Evolutionary conservation across 176 grass and related monocot genomes (phyloP), one percentile per base, ranked within the genome.

Genomic region (Cenchrus fungigraminus): DNA sequence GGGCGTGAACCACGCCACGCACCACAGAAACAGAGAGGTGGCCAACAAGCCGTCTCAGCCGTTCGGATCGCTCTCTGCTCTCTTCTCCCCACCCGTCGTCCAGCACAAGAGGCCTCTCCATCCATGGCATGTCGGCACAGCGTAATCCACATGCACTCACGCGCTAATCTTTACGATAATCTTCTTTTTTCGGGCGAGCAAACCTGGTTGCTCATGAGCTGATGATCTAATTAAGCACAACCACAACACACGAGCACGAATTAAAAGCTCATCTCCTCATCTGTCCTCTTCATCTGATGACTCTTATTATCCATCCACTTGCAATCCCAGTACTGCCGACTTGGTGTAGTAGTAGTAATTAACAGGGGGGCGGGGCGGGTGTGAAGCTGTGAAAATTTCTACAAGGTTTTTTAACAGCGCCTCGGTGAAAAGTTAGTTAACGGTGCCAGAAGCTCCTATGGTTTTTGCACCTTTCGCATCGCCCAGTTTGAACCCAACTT

Each of bases 401-500:
- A n/a, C 0, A 62, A 9, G 12, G 12, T 12, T 16, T 11, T 16
- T 51, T 67, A 52, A 52, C 60, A 29, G 77, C 22, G 37, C 37
- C 15, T 28, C 9, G 59, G n/a, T 62, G n/a, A 62, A 62, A 62
- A 62, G 2, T 28, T 11, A 25, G 2, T 28, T 11, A 25, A 5
- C 7, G 8, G 57, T 4, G 66, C 11, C 6, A 29, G 32, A 76
- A 55, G 61, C 17, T 15, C 40, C 19, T 57, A 3, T 64, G n/a
- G 40, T 40, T 9, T 13, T 9, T 13, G 51, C 43, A 59, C 45
- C 37, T 40, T 54, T 68, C 13, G 1, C 45, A 56, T 73, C 70
- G 6, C 12, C 51, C 56, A 25, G 74, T 90, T 68, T 90, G 84
- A 90, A 83, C 59, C 50, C 10, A 69, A 66, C 84, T 54, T 83